A percentile compares a stretch with the other conserved stretches of the same genome.
Evolutionary conservation across 1,139 yeast species (phyloP).

Genomic region (Magnusiomyces sp.): DNA sequence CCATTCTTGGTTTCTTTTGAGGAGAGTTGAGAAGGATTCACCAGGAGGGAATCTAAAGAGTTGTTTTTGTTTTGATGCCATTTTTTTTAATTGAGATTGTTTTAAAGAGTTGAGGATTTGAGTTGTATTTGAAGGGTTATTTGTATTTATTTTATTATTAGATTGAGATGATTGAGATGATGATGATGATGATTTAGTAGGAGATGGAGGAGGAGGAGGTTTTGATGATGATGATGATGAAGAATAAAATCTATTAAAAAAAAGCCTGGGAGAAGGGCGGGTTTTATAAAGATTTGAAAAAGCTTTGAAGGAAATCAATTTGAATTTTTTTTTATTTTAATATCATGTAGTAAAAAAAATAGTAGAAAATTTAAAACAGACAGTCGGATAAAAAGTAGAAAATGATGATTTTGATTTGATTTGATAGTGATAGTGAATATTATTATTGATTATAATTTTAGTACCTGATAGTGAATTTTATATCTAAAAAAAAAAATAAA

Average conservation of each 20-base stretch:
- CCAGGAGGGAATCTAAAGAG: slow-evolving; percentile 26
- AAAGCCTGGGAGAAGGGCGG: neutral
- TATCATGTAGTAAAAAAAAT: neutral
- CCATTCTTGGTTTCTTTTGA: slow-evolving; percentile 60
- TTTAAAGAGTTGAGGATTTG: no score
- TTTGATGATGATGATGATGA: no score
- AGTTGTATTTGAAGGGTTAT: no score
- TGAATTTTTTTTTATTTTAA: neutral
- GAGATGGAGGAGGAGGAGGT: neutral
- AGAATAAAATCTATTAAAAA: neutral
- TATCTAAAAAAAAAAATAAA: neutral
- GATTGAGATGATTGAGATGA: neutral
- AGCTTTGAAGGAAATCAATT: neutral
- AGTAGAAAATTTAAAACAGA: neutral
- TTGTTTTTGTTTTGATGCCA: no score
- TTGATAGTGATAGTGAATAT: neutral
- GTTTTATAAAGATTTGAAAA: neutral
- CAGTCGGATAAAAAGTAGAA: neutral
- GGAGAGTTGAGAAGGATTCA: slow-evolving; percentile 45
- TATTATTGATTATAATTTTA: neutral
- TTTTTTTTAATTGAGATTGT: no score
- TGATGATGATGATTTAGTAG: neutral
- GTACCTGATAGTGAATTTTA: neutral
- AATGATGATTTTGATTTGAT: neutral
- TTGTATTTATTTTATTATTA: neutral